A percentile compares a stretch with the other conserved stretches of the same genome.
These are phyloP conservation scores for Malus sylvestris DNA, from an alignment of 306 rosid species.

Conservation along the genomic window DNA sequence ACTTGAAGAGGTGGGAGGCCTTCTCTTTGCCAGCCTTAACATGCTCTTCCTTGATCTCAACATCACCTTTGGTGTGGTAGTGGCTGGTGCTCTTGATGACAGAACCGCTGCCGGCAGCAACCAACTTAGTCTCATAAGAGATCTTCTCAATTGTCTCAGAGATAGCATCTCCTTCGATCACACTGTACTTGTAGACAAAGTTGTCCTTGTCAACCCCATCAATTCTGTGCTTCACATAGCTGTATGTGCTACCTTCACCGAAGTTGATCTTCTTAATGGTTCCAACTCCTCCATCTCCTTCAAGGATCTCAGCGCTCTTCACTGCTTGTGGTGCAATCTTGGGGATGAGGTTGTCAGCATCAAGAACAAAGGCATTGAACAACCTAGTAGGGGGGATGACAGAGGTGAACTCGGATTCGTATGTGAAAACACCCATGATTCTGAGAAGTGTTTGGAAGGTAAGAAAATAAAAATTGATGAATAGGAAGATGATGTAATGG, in stretches of 20 bases:
- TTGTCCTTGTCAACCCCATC: constrained; percentile 34
- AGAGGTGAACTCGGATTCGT: constrained; percentile 4
- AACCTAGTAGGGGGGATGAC: constrained; percentile 27
- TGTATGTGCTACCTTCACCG: constrained; percentile 25
- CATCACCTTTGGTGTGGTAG: constrained; percentile 30
- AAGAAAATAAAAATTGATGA: background rate
- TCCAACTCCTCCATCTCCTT: no score
- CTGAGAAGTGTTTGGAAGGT: no score
- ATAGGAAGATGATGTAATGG: background rate
- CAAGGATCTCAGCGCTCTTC: no score
- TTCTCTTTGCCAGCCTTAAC: constrained; percentile 31
- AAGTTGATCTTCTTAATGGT: constrained; percentile 32
- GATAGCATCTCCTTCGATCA: constrained; percentile 35
- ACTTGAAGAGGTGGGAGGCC: constrained; percentile 25
- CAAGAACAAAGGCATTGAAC: constrained; percentile 43
- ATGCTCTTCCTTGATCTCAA: constrained; percentile 27
- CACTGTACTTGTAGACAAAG: constrained; percentile 34
- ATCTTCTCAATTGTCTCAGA: constrained; percentile 26
- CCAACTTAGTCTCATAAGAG: constrained; percentile 25
- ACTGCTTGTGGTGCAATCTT: no score
- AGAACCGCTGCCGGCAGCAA: constrained; percentile 25
- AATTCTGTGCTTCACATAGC: constrained; percentile 36
- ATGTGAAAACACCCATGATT: no score
- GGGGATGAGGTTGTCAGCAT: background rate
- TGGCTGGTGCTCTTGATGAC: constrained; percentile 23